Conservation (phyloP, 371 early-diverging fungal species). For the Entomophthora muscae region DNA sequence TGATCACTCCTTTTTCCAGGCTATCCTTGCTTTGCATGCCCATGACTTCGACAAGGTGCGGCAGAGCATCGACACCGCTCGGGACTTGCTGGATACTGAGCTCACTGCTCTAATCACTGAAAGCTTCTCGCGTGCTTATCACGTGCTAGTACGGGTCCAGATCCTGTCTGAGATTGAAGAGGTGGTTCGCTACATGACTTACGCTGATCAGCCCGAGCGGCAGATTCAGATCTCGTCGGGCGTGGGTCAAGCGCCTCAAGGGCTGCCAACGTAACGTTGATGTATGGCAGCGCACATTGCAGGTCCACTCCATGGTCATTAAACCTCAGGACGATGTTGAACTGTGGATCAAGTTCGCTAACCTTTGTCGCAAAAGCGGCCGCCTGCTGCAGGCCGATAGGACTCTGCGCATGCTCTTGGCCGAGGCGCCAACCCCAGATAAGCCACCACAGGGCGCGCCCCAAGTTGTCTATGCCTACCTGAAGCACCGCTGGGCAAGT, state of each 20-base stretch:
- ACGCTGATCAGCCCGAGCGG: conserved; percentile 59
- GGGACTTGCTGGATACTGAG: conserved; percentile 79
- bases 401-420: conserved; percentile 49
- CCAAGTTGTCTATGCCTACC: conserved; percentile 77
- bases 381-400: conserved; percentile 66
- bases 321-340: conserved; percentile 83
- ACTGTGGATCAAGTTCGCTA: conserved; percentile 90
- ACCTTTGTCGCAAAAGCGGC: conserved; percentile 81
- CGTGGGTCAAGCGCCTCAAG: conserved; percentile 74
- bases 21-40: conserved; percentile 72
- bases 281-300: conserved; percentile 86
- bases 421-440: conserved; percentile 9
- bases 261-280: conserved; percentile 90
- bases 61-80: conserved; percentile 56
- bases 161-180: conserved; percentile 96
- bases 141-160: conserved; percentile 77
- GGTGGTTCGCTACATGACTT: conserved; percentile 75
- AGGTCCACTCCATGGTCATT: conserved; percentile 75
- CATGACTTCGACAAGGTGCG: conserved; percentile 61
- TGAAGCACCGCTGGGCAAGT: conserved; percentile 88
- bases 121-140: conserved; percentile 86
- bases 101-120: conserved; percentile 80
- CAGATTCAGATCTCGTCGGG: conserved; percentile 60
- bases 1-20: conserved; percentile 58
- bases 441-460: conserved; percentile 29